A percentile compares a stretch with the other conserved stretches of the same genome.
Conservation (phyloP, 306 rosid genomes). For the Coriaria nepalensis region DNA sequence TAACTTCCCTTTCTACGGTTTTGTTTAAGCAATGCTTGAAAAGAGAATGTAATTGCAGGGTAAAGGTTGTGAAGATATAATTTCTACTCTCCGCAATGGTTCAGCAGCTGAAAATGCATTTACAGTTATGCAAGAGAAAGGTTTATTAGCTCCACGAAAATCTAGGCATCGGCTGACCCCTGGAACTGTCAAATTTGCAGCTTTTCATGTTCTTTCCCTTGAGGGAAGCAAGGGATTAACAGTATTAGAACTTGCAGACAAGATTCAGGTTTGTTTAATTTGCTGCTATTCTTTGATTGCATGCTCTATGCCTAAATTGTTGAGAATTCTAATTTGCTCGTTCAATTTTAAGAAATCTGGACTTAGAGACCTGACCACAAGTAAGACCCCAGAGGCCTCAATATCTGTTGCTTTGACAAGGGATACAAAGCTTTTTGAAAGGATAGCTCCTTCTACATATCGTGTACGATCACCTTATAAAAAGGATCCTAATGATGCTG, state of each 20-base stretch:
- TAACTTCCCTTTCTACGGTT: neutral
- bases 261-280: conserved; percentile 64
- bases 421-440: conserved; percentile 95
- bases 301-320: conserved; percentile 6
- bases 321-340: neutral
- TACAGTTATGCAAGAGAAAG: conserved; percentile 86
- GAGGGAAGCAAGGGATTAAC: conserved; percentile 91
- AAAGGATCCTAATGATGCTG: conserved; percentile 90
- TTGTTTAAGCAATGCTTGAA: neutral
- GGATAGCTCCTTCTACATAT: conserved; percentile 97
- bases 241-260: conserved; percentile 89
- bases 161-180: conserved; percentile 97
- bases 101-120: conserved; percentile 98
- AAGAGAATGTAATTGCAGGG: conserved; percentile 34
- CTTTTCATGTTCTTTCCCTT: conserved; percentile 91
- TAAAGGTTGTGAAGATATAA: conserved; percentile 58
- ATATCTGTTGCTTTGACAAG: conserved; percentile 98
- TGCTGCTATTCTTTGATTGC: conserved; percentile 1
- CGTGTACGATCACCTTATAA: conserved; percentile 84
- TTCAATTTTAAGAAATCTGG: conserved; percentile 69
- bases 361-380: conserved; percentile 92
- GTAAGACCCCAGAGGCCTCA: conserved; percentile 99
- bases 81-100: conserved; percentile 88
- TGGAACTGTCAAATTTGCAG: conserved; percentile 97
- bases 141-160: conserved; percentile 76